Evolutionary conservation across 2,329 filamentous ascomycete species (phyloP), one percentile per base, ranked within the genome.

Genomic region (Chaetomiaceae sp.): DNA sequence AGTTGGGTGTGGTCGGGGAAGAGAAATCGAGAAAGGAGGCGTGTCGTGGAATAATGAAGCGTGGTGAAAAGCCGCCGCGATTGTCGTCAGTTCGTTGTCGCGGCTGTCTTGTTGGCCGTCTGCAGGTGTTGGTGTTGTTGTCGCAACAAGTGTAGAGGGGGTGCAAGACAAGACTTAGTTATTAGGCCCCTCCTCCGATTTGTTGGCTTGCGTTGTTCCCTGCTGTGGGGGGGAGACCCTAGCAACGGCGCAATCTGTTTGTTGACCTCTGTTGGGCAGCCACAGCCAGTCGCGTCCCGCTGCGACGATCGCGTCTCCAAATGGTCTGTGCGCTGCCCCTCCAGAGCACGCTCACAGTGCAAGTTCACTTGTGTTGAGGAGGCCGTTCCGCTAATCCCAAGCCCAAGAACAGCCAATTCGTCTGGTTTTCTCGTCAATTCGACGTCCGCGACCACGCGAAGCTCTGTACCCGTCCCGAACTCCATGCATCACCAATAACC

Each of bases 211-310:
- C 48, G 48, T 51, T 48, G 41, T 54, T 41, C 45, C 25, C 5
- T 5, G 25, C 5, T 5, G 5, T 27, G 25, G 38, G 45, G 53
- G 58, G 48, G 61, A 58, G 56, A 21, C 59, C 65, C 63, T 61
- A 51, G 65, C 65, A 67, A 67, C 65, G 57, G 50, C 43, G 46
- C 27, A 55, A 57, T 64, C 51, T 71, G 68, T 71, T 69, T 68
- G 65, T 68, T 68, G 66, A 67, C 61, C 63, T 62, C 55, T 37
- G n/a, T n/a, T n/a, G n/a, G n/a, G n/a, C 36, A 27, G 33, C 48
- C 49, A 41, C 29, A 47, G 48, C 46, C 42, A 41, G 46, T 51
- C 53, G 51, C 49, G 53, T 58, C 47, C 29, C 47, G 38, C 33
- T 5, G 23, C 43, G n/a, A 29, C 21, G 8, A 43, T 55, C 60